These are phyloP conservation scores for Laguncularia racemosa DNA, from an alignment of 345 rosid species.

Conservation along the genomic window DNA sequence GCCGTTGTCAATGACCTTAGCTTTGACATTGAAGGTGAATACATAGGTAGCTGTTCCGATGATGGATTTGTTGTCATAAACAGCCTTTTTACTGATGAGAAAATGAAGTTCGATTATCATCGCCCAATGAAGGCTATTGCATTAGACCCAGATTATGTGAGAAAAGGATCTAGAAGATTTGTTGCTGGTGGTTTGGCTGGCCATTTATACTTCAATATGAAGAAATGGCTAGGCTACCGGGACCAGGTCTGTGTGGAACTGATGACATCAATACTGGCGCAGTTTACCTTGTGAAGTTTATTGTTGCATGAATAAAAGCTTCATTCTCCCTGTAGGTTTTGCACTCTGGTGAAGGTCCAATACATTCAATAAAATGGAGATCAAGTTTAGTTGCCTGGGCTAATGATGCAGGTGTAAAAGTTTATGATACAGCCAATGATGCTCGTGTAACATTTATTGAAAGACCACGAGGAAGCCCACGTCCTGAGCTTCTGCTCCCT, in stretches of 20 bases:
- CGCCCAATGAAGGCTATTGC: slow-evolving; percentile 98
- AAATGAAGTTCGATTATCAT: slow-evolving; percentile 83
- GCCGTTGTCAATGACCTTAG: slow-evolving; percentile 92
- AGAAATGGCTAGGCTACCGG: slow-evolving; percentile 82
- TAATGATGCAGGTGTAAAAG: slow-evolving; percentile 93
- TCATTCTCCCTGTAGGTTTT: slow-evolving; percentile 44
- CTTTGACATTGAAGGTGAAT: slow-evolving; percentile 91
- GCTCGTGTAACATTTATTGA: slow-evolving; percentile 93
- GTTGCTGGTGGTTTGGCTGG: slow-evolving; percentile 99
- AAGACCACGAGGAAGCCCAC: slow-evolving; percentile 87
- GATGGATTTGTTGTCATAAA: slow-evolving; percentile 90
- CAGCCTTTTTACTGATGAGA: slow-evolving; percentile 95
- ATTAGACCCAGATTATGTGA: slow-evolving; percentile 80
- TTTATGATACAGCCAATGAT: slow-evolving; percentile 87
- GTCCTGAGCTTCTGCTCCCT: slow-evolving; percentile 83
- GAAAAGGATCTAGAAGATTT: slow-evolving; percentile 67
- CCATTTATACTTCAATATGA: slow-evolving; percentile 70
- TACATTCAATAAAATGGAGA: slow-evolving; percentile 93
- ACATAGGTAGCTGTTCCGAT: slow-evolving; percentile 94
- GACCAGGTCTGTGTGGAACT: slow-evolving; percentile 67
- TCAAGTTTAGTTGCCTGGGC: slow-evolving; percentile 97
- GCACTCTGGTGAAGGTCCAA: slow-evolving; percentile 99
- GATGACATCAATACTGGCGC: slow-evolving; percentile 2
- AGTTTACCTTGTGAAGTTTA: background rate
- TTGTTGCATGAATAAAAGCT: slow-evolving; percentile 8